Evolutionary conservation across 306 rosid species (phyloP).

Genomic region (Ziziphus jujuba): DNA sequence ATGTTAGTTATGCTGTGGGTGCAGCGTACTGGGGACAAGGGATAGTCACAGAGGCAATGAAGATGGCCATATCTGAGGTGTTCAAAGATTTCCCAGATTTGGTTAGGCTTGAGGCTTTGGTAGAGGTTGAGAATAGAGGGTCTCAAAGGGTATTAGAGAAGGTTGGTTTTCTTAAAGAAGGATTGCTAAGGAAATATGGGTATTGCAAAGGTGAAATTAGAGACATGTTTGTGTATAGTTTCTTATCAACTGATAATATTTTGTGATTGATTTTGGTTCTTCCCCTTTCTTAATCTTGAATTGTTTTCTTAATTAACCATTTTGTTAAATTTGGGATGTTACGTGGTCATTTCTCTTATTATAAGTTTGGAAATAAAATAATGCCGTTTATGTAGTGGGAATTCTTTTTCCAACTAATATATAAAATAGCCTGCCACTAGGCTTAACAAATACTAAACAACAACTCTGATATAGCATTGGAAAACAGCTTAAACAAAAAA

Average conservation of each 20-base stretch:
- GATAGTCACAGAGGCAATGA: constrained; percentile 40
- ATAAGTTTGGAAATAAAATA: too few relatives aligned
- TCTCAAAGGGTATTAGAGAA: constrained; percentile 55
- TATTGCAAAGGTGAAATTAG: constrained; percentile 48
- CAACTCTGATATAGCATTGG: too few relatives aligned
- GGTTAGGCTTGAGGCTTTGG: constrained; percentile 52
- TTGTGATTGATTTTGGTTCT: neutral
- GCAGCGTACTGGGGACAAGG: constrained; percentile 55
- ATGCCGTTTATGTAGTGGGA: too few relatives aligned
- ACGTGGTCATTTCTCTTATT: too few relatives aligned
- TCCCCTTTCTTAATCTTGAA: too few relatives aligned
- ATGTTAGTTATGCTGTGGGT: constrained; percentile 43
- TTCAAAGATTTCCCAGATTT: constrained; percentile 37
- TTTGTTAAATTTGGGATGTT: too few relatives aligned
- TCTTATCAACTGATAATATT: constrained; percentile 27
- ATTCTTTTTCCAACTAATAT: too few relatives aligned
- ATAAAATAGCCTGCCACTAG: too few relatives aligned
- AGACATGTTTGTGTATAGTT: constrained; percentile 30
- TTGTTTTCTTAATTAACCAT: too few relatives aligned
- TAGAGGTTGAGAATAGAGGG: constrained; percentile 45
- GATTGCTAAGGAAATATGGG: constrained; percentile 47
- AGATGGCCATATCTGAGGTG: constrained; percentile 26
- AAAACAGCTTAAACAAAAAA: too few relatives aligned
- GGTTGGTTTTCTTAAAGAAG: constrained; percentile 52
- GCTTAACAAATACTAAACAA: too few relatives aligned